These are phyloP conservation scores for Termitomyces sp. DNA, from an alignment of 768 basidiomycete species.

Conservation along the genomic window DNA sequence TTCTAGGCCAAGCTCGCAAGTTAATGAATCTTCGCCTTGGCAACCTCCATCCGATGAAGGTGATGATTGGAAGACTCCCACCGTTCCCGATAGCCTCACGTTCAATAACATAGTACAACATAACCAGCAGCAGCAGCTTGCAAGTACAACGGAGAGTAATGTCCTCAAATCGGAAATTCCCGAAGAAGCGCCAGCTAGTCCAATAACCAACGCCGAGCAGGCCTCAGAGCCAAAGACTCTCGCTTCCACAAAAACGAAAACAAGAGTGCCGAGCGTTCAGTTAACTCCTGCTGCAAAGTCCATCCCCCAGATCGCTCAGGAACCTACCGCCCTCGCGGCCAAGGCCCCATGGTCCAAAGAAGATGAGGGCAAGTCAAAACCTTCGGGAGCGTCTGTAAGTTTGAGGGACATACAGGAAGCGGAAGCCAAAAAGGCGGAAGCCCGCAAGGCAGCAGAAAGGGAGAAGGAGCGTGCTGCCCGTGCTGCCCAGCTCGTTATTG, in stretches of 20 bases:
- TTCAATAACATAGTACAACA: constrained; percentile 56
- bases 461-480: constrained; percentile 63
- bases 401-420: constrained; percentile 95
- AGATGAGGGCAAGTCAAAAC: constrained; percentile 55
- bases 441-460: constrained; percentile 67
- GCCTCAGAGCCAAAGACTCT: constrained; percentile 16
- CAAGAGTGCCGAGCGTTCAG: constrained; percentile 13
- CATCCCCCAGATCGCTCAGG: constrained; percentile 12
- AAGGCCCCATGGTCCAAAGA: constrained; percentile 68
- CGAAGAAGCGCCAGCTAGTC: constrained; percentile 8
- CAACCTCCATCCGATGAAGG: constrained; percentile 39
- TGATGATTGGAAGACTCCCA: constrained; percentile 42
- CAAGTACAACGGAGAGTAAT: constrained; percentile 9
- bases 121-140: constrained; percentile 43
- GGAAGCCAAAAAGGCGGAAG: constrained; percentile 78
- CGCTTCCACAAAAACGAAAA: constrained; percentile 15
- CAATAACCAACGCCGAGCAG: constrained; percentile 9
- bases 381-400: constrained; percentile 46
- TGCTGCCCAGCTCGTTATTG: constrained; percentile 29
- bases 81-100: constrained; percentile 47
- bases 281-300: constrained; percentile 12
- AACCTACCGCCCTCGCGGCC: constrained; percentile 21
- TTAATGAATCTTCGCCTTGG: constrained; percentile 53
- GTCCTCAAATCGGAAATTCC: constrained; percentile 7
- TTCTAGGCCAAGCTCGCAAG: constrained; percentile 20